A percentile compares a stretch with the other conserved stretches of the same genome.
Evolutionary conservation across 2,329 filamentous ascomycete species (phyloP).

Genomic region (Blastomyces silverae): DNA sequence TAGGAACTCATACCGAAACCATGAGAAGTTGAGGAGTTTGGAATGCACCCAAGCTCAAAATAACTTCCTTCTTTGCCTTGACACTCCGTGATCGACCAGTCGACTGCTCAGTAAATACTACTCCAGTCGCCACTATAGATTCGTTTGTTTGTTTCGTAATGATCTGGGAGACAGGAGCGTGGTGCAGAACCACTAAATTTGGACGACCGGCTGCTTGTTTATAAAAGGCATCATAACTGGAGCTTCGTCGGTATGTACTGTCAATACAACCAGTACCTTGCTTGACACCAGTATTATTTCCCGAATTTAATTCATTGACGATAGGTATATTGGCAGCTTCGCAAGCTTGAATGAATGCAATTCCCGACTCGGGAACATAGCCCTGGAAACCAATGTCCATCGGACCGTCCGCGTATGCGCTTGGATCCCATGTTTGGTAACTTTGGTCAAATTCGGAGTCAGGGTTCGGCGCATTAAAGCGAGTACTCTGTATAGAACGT

Average conservation of each 20-base stretch:
- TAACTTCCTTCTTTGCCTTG: constrained; percentile 28
- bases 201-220: constrained; percentile 27
- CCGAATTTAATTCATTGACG: constrained; percentile 31
- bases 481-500: constrained; percentile 20
- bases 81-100: constrained; percentile 24
- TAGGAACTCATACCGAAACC: constrained; percentile 26
- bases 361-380: constrained; percentile 27
- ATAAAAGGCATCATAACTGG: constrained; percentile 31
- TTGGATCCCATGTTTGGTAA: constrained; percentile 29
- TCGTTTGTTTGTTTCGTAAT: constrained; percentile 18
- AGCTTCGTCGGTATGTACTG: constrained; percentile 21
- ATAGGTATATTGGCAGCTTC: constrained; percentile 29
- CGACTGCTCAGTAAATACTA: constrained; percentile 26
- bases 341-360: constrained; percentile 28
- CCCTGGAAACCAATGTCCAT: constrained; percentile 24
- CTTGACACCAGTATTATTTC: constrained; percentile 29
- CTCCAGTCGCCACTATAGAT: constrained; percentile 23
- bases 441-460: constrained; percentile 25
- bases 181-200: constrained; percentile 28
- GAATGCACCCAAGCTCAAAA: constrained; percentile 37
- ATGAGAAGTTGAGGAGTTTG: constrained; percentile 37
- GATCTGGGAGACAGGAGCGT: constrained; percentile 28
- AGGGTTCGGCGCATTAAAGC: constrained; percentile 27
- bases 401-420: constrained; percentile 19
- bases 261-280: constrained; percentile 29